Base-by-base conservation (phyloP, 768 basidiomycete genomes). In the Infundibulicybe gibba region DNA sequence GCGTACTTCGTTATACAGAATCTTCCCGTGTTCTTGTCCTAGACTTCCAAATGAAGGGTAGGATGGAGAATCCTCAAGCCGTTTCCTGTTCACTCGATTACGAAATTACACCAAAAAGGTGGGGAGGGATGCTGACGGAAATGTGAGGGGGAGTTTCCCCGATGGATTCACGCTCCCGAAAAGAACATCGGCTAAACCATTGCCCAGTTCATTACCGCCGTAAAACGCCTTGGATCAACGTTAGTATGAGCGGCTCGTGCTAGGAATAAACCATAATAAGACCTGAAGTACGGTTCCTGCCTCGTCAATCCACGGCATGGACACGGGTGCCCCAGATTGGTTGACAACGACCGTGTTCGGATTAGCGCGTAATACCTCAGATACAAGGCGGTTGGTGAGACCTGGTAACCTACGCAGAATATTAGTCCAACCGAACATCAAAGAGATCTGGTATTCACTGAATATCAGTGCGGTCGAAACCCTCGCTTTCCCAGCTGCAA, bases 151-250 rank as follows among this genome's bases (percentile, higher is more conserved):
- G 8, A 83, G 67, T 59, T 81, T 81, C 13, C 74, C 80, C 6
- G 71, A 74, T 0, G 83, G 82, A 52, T 79, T 81, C 5, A 77
- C 71, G 54, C 76, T 77, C 5, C 83, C 82, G 55, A 79, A 83
- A 3, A 83, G 52, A 2, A 83, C 71, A 56, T 82, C 80, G 0
- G 79, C 79, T 6, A 84, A 59, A 14, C 76, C 80, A 48, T 76
- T 74, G 10, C 80, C 81, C 15, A 74, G 62, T 53, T 78, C 79
- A 52, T 80, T 77, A 1, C 79, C 78, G 3, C 75, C 72, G 51
- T 77, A 77, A 53, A 76, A 77, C 14, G 75, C 74, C 72, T 78
- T 47, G 12, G 19, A 10, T 31, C 10, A 19, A 10, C 12, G 10
- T 30, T 43, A 33, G 16, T 38, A 8, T 25, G 8, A 19, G n/a